Conservation (phyloP, 768 basidiomycete species). For the Scleroderma bovista region DNA sequence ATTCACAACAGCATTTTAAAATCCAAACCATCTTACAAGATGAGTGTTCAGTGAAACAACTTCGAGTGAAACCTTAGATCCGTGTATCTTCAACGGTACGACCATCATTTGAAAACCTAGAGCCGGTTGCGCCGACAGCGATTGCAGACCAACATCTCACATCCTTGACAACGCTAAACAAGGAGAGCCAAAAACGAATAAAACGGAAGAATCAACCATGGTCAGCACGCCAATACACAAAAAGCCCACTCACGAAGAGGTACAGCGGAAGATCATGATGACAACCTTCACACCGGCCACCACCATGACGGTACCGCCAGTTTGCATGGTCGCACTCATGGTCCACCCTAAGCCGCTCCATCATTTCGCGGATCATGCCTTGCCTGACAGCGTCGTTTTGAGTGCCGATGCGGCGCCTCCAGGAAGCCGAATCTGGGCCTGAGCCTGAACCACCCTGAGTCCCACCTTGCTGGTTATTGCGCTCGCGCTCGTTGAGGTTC, state of each 20-base stretch:
- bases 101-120: conserved; percentile 10
- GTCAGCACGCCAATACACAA: background rate
- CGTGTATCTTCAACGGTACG: too few species aligned
- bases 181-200: too few species aligned
- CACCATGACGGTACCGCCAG: conserved; percentile 43
- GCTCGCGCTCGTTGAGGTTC: background rate
- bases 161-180: conserved; percentile 28
- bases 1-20: too few species aligned
- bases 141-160: conserved; percentile 31
- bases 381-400: conserved; percentile 6
- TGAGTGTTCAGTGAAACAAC: too few species aligned
- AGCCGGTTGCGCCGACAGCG: conserved; percentile 35
- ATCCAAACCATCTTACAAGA: too few species aligned
- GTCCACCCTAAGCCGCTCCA: conserved; percentile 39
- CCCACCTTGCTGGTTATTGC: conserved; percentile 2
- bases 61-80: too few species aligned
- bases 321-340: conserved; percentile 47
- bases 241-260: conserved; percentile 40
- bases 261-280: conserved; percentile 34
- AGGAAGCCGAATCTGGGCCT: background rate
- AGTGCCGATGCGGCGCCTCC: background rate
- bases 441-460: background rate
- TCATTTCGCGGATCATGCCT: conserved; percentile 25
- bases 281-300: conserved; percentile 45
- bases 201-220: background rate